phyloP scores from a whole-genome alignment of 2,329 filamentous ascomycete genomes.

The Xylaria polymorpha region DNA sequence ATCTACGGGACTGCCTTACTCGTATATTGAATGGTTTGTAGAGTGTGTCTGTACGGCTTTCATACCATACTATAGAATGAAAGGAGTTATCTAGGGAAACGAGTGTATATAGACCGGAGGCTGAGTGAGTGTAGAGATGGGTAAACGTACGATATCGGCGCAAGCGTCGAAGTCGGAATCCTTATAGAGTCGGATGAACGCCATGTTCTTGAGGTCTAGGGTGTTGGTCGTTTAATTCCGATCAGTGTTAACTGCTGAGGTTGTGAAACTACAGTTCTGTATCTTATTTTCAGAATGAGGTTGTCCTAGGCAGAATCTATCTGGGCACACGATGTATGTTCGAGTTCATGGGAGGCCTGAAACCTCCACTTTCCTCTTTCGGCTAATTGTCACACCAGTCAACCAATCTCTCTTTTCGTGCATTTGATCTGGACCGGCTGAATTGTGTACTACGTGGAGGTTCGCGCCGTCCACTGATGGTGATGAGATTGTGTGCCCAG shows the following conservation, averaged over 20 bases:
- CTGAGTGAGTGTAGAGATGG: conserved; percentile 14
- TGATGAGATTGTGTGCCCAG: background rate
- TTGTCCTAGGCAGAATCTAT: background rate
- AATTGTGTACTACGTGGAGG: conserved; percentile 1
- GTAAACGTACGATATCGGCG: conserved; percentile 54
- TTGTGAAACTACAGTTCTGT: background rate
- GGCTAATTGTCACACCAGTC: conserved; percentile 26
- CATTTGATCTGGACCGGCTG: conserved; percentile 1
- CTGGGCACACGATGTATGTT: background rate
- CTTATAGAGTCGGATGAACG: conserved; percentile 58
- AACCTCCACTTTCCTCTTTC: conserved; percentile 36
- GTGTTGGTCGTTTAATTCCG: background rate
- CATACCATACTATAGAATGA: background rate
- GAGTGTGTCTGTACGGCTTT: background rate
- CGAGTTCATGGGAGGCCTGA: conserved; percentile 5
- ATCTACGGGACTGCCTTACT: background rate
- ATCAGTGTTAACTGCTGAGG: background rate
- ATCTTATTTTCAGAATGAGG: background rate
- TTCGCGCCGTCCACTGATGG: background rate
- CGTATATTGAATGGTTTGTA: background rate
- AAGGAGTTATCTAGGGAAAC: too few relatives aligned
- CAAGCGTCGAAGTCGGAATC: conserved; percentile 55
- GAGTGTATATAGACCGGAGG: background rate
- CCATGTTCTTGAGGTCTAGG: conserved; percentile 50
- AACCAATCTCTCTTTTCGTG: background rate